These are phyloP conservation scores for Carpinus fangiana DNA, from an alignment of 306 rosid genomes.

Conservation along the genomic window DNA sequence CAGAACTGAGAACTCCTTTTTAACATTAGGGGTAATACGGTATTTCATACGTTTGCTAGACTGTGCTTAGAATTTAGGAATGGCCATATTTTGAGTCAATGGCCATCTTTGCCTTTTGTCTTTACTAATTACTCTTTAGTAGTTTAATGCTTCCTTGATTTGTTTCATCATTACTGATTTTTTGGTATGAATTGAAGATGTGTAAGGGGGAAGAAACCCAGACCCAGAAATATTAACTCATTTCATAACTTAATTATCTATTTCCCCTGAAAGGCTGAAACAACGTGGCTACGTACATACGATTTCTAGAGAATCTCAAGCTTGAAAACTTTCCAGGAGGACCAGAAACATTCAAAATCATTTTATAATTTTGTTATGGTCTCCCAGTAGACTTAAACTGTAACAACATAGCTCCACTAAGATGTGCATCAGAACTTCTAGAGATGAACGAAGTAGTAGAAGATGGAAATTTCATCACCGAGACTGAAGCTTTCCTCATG, in stretches of 20 bases:
- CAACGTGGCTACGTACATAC: constrained; percentile 77
- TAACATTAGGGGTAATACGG: too few relatives aligned
- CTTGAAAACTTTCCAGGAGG: constrained; percentile 92
- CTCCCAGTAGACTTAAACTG: constrained; percentile 75
- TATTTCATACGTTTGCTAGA: too few relatives aligned
- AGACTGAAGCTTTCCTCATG: constrained; percentile 88
- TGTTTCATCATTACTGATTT: not conserved
- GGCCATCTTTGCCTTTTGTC: too few relatives aligned
- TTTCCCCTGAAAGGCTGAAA: constrained; percentile 29
- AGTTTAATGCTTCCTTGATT: too few relatives aligned
- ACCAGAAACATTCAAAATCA: constrained; percentile 62
- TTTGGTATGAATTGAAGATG: not conserved
- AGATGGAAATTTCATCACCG: constrained; percentile 77
- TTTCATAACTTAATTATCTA: constrained; percentile 13
- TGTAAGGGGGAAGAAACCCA: not conserved
- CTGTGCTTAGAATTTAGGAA: too few relatives aligned
- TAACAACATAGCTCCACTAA: constrained; percentile 65
- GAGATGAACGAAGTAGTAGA: constrained; percentile 93
- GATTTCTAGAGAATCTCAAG: constrained; percentile 43
- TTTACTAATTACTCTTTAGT: too few relatives aligned
- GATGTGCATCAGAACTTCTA: constrained; percentile 90
- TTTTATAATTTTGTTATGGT: constrained; percentile 84
- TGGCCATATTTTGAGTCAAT: too few relatives aligned
- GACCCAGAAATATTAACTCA: not conserved
- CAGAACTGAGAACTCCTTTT: too few relatives aligned